Percentiles rank a stretch among this genome's conserved stretches.
These are phyloP conservation scores for Phytophthora fragariae DNA, from an alignment of 352 stramenopile genomes.

Conservation along the genomic window DNA sequence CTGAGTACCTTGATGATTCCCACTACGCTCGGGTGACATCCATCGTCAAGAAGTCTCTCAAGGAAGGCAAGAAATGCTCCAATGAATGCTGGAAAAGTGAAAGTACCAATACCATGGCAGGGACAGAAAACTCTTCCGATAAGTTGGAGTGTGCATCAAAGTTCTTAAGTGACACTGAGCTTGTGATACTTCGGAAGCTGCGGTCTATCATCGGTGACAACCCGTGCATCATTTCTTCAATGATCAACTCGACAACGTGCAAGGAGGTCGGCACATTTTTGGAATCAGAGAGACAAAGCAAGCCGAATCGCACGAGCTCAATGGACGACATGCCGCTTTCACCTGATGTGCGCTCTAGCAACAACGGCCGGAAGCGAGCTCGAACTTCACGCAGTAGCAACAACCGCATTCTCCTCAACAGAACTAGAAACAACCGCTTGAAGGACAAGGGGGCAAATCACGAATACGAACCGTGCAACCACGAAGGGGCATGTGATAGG, in stretches of 20 bases:
- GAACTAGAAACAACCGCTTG: slow-evolving; percentile 66
- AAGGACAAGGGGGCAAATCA: slow-evolving; percentile 71
- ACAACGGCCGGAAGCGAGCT: slow-evolving; percentile 55
- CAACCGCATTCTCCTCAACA: slow-evolving; percentile 70
- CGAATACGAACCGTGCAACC: slow-evolving; percentile 84
- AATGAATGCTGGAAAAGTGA: slow-evolving; percentile 52
- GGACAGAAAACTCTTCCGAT: not conserved
- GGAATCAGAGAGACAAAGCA: slow-evolving; percentile 48
- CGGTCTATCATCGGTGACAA: slow-evolving; percentile 65
- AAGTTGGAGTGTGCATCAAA: slow-evolving; percentile 15
- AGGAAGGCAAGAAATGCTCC: slow-evolving; percentile 43
- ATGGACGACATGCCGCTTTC: slow-evolving; percentile 51
- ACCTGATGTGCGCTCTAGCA: slow-evolving; percentile 44
- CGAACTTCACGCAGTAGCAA: slow-evolving; percentile 53
- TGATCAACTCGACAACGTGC: slow-evolving; percentile 67
- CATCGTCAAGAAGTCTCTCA: slow-evolving; percentile 54
- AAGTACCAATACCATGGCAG: not conserved
- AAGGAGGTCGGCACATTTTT: slow-evolving; percentile 64
- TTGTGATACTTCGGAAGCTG: slow-evolving; percentile 68
- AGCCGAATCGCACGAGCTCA: slow-evolving; percentile 25
- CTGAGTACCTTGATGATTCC: slow-evolving; percentile 75
- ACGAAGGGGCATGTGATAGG: slow-evolving; percentile 70
- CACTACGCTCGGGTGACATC: slow-evolving; percentile 50
- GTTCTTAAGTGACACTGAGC: slow-evolving; percentile 40
- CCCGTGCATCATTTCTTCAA: slow-evolving; percentile 67